These are phyloP conservation scores for Przewalskia tangutica DNA, from an alignment of 257 asterid species.

Conservation along the genomic window DNA sequence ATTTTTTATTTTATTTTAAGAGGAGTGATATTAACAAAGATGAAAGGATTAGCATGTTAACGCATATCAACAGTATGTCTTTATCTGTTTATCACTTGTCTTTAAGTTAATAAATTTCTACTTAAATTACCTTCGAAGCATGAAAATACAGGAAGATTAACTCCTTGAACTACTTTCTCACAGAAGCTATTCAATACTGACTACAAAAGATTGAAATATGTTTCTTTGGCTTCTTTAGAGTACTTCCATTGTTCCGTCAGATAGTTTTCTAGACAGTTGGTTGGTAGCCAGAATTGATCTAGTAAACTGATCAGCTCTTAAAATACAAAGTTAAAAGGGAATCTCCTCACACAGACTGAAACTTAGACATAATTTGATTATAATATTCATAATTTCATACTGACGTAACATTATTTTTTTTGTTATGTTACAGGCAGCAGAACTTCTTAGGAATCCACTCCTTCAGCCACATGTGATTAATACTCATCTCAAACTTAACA, in stretches of 20 bases:
- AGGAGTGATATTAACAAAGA: background rate
- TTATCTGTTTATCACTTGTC: background rate
- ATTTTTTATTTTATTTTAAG: background rate
- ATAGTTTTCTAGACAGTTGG: background rate
- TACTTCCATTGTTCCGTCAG: background rate
- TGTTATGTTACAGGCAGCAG: slow-evolving; percentile 61
- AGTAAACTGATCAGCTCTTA: background rate
- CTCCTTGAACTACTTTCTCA: background rate
- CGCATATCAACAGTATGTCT: background rate
- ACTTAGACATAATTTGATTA: background rate
- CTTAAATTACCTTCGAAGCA: background rate
- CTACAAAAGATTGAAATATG: background rate
- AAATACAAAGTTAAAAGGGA: background rate
- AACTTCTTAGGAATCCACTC: slow-evolving; percentile 73
- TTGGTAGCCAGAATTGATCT: background rate
- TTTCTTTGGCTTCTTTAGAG: background rate
- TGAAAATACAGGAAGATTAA: background rate
- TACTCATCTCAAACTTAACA: slow-evolving; percentile 67
- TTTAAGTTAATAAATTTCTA: background rate
- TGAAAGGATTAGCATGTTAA: background rate
- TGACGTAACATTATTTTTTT: background rate
- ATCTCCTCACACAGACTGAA: background rate
- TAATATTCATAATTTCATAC: background rate
- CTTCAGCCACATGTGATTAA: slow-evolving; percentile 73
- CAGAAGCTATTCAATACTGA: background rate